These are phyloP conservation scores for Phytopythium chamaehyphon DNA, from an alignment of 352 stramenopile species.

Conservation along the genomic window DNA sequence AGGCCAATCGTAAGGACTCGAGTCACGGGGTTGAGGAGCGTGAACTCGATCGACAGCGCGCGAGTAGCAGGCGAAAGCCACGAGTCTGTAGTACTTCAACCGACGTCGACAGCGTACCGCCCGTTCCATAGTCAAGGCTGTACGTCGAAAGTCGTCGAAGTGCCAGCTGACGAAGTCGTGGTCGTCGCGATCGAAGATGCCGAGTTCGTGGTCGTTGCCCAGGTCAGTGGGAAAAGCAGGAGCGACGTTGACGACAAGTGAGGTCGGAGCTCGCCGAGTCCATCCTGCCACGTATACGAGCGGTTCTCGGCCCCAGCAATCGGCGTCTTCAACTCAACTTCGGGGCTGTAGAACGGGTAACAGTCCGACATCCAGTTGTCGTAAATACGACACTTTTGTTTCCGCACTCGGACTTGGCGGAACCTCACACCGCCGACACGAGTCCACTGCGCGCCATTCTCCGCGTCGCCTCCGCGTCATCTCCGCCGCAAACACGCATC, in stretches of 20 bases:
- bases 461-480: constrained; percentile 28
- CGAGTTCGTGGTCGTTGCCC: constrained; percentile 4
- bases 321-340: constrained; percentile 42
- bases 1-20: constrained; percentile 85
- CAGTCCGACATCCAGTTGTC: constrained; percentile 56
- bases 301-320: constrained; percentile 43
- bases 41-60: constrained; percentile 83
- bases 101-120: constrained; percentile 72
- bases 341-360: constrained; percentile 65
- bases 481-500: constrained; percentile 41
- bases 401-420: constrained; percentile 74
- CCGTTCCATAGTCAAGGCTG: constrained; percentile 43
- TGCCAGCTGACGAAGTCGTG: neutral
- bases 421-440: constrained; percentile 77
- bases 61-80: constrained; percentile 81
- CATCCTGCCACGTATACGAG: constrained; percentile 65
- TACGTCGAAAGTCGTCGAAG: neutral
- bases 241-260: constrained; percentile 41
- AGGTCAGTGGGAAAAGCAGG: constrained; percentile 4
- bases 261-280: constrained; percentile 47
- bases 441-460: constrained; percentile 66
- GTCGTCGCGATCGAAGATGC: constrained; percentile 4
- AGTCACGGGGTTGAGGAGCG: constrained; percentile 82
- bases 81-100: constrained; percentile 66
- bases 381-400: constrained; percentile 68